Evolutionary conservation across 2,329 filamentous ascomycete species (phyloP), one percentile per base, ranked within the genome.

Genomic region (Cordyceps fumosorosea): DNA sequence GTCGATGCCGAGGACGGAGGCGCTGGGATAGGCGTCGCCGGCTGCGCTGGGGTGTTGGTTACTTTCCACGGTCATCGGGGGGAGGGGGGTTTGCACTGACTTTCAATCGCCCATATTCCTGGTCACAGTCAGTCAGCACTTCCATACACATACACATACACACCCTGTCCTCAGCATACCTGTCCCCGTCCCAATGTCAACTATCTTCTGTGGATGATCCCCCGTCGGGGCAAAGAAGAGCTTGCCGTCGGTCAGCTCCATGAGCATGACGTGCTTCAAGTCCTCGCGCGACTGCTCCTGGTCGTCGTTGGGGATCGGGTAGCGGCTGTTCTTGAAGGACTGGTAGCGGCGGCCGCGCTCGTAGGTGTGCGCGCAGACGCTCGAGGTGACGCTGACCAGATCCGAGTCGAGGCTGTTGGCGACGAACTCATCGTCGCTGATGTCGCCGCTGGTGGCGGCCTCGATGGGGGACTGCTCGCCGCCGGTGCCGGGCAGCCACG

Each of bases 81-180:
- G 6, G 45, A 12, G 37, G 22, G 26, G 12, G n/a, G 5, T 1
- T 10, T 18, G 22, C 37, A 62, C 67, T 22, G 64, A 78, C 76
- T 75, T 63, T 80, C 77, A 56, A 85, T 80, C 1, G 82, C 81
- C 82, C 83, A 85, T 5, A 79, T 72, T n/a, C 78, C 77, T 73
- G 42, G 14, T 22, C 20, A 8, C 18, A n/a, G 50, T 52, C n/a
- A 52, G 50, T n/a, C n/a, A n/a, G n/a, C n/a, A n/a, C n/a, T n/a
- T n/a, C n/a, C n/a, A n/a, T n/a, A n/a, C n/a, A n/a, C n/a, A n/a
- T n/a, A n/a, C 29, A 32, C 29, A 32, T 32, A 8, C 29, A 4
- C 29, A 32, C 8, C 29, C 4, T 32, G 5, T 32, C 8, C 29
- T 12, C 5, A 37, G 7, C 34, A 4, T 6, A 64, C 62, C 52